These are phyloP conservation scores for Perkinsus chesapeaki DNA, from an alignment of 169 alveolate species.

Conservation along the genomic window DNA sequence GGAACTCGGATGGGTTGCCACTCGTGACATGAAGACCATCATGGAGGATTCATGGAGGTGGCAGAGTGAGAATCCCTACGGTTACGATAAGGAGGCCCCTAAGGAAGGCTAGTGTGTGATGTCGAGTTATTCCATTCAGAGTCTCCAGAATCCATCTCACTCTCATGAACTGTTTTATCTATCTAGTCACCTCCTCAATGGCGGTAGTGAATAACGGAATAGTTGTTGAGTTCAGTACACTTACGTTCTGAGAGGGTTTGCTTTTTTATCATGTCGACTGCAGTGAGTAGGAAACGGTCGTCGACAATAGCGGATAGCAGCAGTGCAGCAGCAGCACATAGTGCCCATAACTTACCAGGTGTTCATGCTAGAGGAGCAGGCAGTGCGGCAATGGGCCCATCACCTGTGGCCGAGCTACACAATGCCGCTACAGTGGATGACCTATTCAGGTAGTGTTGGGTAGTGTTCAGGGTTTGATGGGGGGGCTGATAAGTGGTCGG, in stretches of 20 bases:
- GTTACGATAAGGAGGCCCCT: slow-evolving; percentile 27
- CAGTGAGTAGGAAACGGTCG: too few species aligned
- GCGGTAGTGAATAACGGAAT: too few species aligned
- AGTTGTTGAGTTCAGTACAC: too few species aligned
- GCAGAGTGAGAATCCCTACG: slow-evolving; percentile 47
- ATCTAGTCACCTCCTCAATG: too few species aligned
- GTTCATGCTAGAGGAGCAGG: not conserved
- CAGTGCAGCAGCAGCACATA: not conserved
- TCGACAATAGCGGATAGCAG: too few species aligned
- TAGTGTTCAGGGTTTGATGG: not conserved
- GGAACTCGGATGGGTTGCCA: slow-evolving; percentile 74
- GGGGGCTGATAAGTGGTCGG: not conserved
- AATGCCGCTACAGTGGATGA: not conserved
- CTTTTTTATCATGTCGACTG: too few species aligned
- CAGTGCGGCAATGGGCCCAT: too few species aligned
- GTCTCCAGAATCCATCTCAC: too few species aligned
- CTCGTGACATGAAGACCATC: slow-evolving; percentile 32
- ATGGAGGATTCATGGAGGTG: slow-evolving; percentile 39
- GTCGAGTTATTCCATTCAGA: too few species aligned
- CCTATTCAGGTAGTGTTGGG: not conserved
- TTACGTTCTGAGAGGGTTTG: too few species aligned
- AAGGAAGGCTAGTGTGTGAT: too few species aligned
- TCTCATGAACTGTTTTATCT: too few species aligned
- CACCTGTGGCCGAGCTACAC: not conserved
- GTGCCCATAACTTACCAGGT: not conserved